A percentile compares a stretch with the other conserved stretches of the same genome.
phyloP scores from a whole-genome alignment of 208 protist genomes.

The Leishmania braziliensis region DNA sequence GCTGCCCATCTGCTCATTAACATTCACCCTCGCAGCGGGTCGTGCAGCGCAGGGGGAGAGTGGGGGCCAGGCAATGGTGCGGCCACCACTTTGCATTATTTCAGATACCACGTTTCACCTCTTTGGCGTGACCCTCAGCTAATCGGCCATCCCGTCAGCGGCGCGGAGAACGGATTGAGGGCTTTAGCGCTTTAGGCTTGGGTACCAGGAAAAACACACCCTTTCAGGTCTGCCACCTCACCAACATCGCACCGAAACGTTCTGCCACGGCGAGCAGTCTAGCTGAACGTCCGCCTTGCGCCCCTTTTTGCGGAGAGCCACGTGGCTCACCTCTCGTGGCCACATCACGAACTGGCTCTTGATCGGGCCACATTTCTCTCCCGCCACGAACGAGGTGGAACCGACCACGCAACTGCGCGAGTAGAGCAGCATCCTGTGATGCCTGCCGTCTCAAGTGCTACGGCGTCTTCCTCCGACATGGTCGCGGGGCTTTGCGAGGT shows the following conservation, averaged over 20 bases:
- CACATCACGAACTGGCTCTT: not conserved
- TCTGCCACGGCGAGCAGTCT: too few relatives aligned
- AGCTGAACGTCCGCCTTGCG: not conserved
- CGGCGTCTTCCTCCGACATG: not conserved
- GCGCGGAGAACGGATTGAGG: too few relatives aligned
- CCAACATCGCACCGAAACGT: not conserved
- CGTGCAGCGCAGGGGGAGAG: too few relatives aligned
- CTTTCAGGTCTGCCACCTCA: not conserved
- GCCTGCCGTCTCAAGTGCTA: not conserved
- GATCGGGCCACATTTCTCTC: not conserved
- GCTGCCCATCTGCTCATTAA: too few relatives aligned
- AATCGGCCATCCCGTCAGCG: too few relatives aligned
- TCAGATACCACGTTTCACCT: too few relatives aligned
- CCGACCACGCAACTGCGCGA: not conserved
- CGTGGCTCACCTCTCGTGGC: not conserved
- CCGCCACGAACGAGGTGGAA: not conserved
- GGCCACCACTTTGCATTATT: too few relatives aligned
- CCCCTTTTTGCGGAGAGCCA: not conserved
- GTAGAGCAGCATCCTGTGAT: not conserved
- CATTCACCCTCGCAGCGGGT: too few relatives aligned
- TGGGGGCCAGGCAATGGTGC: too few relatives aligned
- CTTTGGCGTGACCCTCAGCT: too few relatives aligned
- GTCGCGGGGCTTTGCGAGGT: not conserved
- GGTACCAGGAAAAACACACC: too few relatives aligned
- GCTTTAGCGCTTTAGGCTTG: too few relatives aligned